A percentile compares a stretch with the other conserved stretches of the same genome.
phyloP scores from a whole-genome alignment of 2,329 filamentous ascomycete species.

The Pseudogymnoascus sp. region DNA sequence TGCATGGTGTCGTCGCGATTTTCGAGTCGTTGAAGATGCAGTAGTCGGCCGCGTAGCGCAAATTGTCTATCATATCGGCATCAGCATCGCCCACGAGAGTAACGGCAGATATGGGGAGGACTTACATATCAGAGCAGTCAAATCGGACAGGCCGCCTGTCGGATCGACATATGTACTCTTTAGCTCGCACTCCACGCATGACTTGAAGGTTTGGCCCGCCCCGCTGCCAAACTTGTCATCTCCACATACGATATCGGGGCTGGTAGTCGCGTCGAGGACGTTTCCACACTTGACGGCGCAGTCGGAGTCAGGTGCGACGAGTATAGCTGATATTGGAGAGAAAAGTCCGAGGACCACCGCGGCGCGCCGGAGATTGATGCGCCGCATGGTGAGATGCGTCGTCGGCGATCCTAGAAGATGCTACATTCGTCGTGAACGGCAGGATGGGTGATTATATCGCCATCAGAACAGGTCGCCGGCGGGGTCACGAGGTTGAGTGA shows the following conservation, averaged over 20 bases:
- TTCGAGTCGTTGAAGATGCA: conserved; percentile 22
- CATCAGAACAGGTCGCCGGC: background rate
- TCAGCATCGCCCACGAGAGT: conserved; percentile 1
- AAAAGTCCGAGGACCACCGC: background rate
- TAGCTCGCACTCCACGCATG: conserved; percentile 25
- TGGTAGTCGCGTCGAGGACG: conserved; percentile 19
- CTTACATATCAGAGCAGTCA: conserved; percentile 26
- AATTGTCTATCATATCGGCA: conserved; percentile 21
- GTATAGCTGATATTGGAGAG: background rate
- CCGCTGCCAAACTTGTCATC: background rate
- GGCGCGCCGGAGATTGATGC: conserved; percentile 7
- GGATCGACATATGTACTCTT: conserved; percentile 20
- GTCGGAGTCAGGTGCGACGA: conserved; percentile 17
- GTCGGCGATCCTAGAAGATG: conserved; percentile 3
- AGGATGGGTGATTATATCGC: background rate
- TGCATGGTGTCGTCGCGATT: conserved; percentile 20
- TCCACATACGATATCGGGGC: conserved; percentile 21
- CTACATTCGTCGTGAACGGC: conserved; percentile 3
- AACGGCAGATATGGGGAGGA: background rate
- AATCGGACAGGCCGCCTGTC: conserved; percentile 21
- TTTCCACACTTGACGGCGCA: conserved; percentile 26
- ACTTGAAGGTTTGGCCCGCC: conserved; percentile 21
- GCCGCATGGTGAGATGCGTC: conserved; percentile 4
- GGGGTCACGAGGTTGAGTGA: background rate
- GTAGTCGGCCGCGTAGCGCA: conserved; percentile 22